Evolutionary conservation across 176 grass and related monocot species (phyloP), one percentile per base, ranked within the genome.

Genomic region (Oryza officinalis): DNA sequence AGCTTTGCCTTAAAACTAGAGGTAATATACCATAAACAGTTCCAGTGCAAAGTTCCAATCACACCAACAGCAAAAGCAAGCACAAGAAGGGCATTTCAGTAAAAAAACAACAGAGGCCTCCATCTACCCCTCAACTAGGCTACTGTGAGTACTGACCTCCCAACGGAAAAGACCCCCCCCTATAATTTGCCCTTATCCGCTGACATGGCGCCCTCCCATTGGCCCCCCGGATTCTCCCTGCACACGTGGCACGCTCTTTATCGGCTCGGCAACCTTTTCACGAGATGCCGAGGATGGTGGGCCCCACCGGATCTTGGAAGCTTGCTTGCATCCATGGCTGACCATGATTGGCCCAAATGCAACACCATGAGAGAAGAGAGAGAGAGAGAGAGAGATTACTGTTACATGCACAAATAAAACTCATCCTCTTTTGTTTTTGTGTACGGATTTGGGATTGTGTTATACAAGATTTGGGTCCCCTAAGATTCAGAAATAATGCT

Each of bases 251-350:
- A 25, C 4, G 74, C 23, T 7, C 83, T 90, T 78, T 78, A 86
- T 86, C 84, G 43, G 31, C 37, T 4, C 18, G 40, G 33, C 43
- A 13, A 74, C 79, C 84, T 90, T 86, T 74, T 41, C 88, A 86
- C 67, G 79, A 83, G 84, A 90, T 61, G 60, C 84, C 25, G 83
- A 30, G 38, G 49, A 38, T 0, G 60, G 74, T 13, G 80, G 88
- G 84, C 0, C 80, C 88, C 84, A 44, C 80, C 44, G 68, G 84
- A 90, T 86, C 74, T 90, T 90, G 88, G 84, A 69, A 20, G 60
- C 84, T 90, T 82, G 73, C 69, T 13, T 41, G 84, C 68, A 67
- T 74, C 67, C 80, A 79, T 75, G 88, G 74, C 80, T 47, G 32
- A 78, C 37, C 20, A 41, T 67, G 67, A 77, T 82, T 86, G 83